Evolutionary conservation across 306 rosid species (phyloP), one percentile per base, ranked within the genome.

Genomic region (Erythrophleum fordii): DNA sequence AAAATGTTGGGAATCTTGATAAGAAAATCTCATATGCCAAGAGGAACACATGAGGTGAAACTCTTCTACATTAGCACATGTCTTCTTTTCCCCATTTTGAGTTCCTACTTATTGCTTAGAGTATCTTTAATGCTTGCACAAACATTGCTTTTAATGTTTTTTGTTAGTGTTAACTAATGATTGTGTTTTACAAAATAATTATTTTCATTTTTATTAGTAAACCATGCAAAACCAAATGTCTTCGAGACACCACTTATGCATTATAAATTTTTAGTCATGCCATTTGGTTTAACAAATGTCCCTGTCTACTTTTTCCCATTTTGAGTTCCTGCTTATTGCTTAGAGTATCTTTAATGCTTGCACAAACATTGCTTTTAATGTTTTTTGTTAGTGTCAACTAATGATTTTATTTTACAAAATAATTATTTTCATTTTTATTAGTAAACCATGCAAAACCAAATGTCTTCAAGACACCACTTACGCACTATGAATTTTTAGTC

Each of bases 31-130:
- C 73, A 35, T 69, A 56, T 28, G 1, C 11, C 73, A 35, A 79
- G 76, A 22, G 73, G 39, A 83, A 16, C 20, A 34, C 66, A 44
- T 52, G 70, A 81, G 87, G 90, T 83, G 69, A 56, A 22, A 71
- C 25, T 64, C 37, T 55, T 35, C 13, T 46, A 5, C 20, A 68
- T 11, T 71, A 26, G 41, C 45, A 14, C 23, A 35, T 7, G 45
- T 31, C 45, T 56, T 1, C 10, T 55, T 6, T 28, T 35, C 23
- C 31, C 18, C 10, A 34, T 51, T 75, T 52, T 59, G 7, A 52
- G 35, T 62, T 44, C 66, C 49, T 42, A 20, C 62, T 22, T 26
- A 53, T 4, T 22, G 22, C 37, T 11, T 4, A 37, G 6, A 61
- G 75, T 20, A n/a, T 78, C 23, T 51, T 74, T 60, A 20, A 81